phyloP scores from a whole-genome alignment of 352 stramenopile species.

The Phytophthora agathidicida region DNA sequence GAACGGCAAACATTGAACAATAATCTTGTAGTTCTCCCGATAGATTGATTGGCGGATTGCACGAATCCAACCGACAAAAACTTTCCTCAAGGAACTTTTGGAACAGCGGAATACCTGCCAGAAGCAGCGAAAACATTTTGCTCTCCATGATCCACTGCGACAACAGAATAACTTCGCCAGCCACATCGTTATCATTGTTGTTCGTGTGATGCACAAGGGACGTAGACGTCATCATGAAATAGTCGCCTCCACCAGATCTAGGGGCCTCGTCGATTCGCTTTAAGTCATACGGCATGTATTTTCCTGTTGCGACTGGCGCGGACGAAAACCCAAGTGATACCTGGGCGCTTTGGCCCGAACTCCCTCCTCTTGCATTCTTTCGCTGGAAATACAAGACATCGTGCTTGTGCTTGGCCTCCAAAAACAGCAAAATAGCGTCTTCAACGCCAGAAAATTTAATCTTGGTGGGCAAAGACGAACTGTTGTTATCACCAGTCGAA shows the following conservation, averaged over 20 bases:
- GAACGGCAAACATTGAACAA: conserved; percentile 44
- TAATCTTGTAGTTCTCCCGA: conserved; percentile 38
- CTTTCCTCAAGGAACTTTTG: conserved; percentile 73
- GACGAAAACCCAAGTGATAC: conserved; percentile 42
- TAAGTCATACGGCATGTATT: conserved; percentile 73
- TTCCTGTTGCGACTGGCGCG: conserved; percentile 1
- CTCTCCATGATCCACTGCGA: conserved; percentile 78
- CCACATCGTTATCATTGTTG: conserved; percentile 38
- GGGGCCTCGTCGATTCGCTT: conserved; percentile 42
- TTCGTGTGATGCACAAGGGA: conserved; percentile 66
- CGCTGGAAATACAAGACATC: conserved; percentile 75
- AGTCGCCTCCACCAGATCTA: conserved; percentile 44
- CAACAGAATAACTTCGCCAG: conserved; percentile 63
- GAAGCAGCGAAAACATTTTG: conserved; percentile 72
- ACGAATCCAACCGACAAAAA: conserved; percentile 56
- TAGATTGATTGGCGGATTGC: conserved; percentile 50
- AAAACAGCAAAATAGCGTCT: conserved; percentile 74
- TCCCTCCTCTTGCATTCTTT: conserved; percentile 15
- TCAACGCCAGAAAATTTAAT: conserved; percentile 47
- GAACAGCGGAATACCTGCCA: conserved; percentile 75
- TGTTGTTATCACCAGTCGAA: conserved; percentile 6
- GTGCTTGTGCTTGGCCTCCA: conserved; percentile 69
- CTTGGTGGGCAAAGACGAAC: neutral
- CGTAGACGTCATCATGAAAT: conserved; percentile 72
- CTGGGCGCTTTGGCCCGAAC: conserved; percentile 6